These are phyloP conservation scores for Paxillus involutus DNA, from an alignment of 768 basidiomycete species.

Conservation along the genomic window DNA sequence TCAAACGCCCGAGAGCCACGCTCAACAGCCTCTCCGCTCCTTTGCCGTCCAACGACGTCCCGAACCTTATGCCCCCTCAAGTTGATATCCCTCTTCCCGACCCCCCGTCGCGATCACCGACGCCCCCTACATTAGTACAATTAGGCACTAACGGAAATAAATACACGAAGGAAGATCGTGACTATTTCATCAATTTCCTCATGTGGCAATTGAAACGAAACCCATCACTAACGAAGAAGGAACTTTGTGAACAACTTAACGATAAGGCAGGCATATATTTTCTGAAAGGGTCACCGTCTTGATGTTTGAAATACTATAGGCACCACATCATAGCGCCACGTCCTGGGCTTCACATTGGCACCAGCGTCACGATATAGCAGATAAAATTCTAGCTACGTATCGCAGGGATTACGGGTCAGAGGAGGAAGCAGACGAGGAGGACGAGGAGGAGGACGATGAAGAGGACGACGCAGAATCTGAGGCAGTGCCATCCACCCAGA, in stretches of 20 bases:
- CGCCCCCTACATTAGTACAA: conserved; percentile 56
- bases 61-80: conserved; percentile 60
- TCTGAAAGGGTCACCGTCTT: background rate
- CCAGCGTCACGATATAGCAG: conserved; percentile 61
- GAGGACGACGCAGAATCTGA: conserved; percentile 24
- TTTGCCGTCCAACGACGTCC: conserved; percentile 29
- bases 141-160: conserved; percentile 50
- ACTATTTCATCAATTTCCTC: conserved; percentile 66
- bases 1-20: conserved; percentile 39
- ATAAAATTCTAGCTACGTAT: conserved; percentile 51
- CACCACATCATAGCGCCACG: conserved; percentile 59
- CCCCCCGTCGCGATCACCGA: conserved; percentile 69
- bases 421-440: conserved; percentile 33
- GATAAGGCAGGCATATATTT: conserved; percentile 44
- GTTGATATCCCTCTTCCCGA: conserved; percentile 57
- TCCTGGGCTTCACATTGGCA: conserved; percentile 75
- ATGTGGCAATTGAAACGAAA: conserved; percentile 59
- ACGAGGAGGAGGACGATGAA: conserved; percentile 32
- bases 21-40: conserved; percentile 61
- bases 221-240: conserved; percentile 49
- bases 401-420: conserved; percentile 34
- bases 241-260: conserved; percentile 54
- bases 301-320: conserved; percentile 36
- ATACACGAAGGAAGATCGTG: conserved; percentile 66
- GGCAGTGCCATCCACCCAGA: conserved; percentile 16